These are phyloP conservation scores for Prunella vulgaris DNA, from an alignment of 257 asterid genomes.

Conservation along the genomic window DNA sequence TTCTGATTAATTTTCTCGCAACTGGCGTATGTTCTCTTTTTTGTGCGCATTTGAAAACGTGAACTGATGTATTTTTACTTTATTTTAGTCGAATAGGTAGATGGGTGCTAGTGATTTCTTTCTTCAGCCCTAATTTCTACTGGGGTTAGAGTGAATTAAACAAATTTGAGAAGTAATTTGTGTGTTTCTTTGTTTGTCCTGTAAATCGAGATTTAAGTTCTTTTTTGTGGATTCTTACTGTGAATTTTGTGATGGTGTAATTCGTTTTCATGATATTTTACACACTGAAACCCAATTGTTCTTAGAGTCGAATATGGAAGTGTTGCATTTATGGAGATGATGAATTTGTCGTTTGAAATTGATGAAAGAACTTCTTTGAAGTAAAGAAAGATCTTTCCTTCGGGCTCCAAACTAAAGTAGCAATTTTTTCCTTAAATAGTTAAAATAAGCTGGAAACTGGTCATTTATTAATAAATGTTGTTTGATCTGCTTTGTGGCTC, in stretches of 20 bases:
- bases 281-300: not conserved
- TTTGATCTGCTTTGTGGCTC: conserved; percentile 41
- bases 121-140: not conserved
- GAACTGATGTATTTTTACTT: not conserved
- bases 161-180: not conserved
- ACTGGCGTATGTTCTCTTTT: no score
- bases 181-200: not conserved
- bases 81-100: not conserved
- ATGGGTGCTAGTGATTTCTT: conserved; percentile 15
- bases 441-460: conserved; percentile 31
- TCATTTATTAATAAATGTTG: conserved; percentile 28
- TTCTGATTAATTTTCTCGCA: conserved; percentile 4
- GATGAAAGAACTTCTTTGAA: not conserved
- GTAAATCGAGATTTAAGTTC: not conserved
- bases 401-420: not conserved
- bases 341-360: not conserved
- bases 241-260: not conserved
- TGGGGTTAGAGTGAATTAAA: conserved; percentile 16
- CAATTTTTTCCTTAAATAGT: not conserved
- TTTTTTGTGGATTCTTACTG: not conserved
- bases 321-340: not conserved
- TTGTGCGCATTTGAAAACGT: conserved; percentile 7
- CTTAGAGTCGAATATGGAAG: not conserved
- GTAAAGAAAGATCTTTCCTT: not conserved
- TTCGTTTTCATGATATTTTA: not conserved